Base-by-base conservation (phyloP, 768 basidiomycete genomes). In the Artomyces pyxidatus region DNA sequence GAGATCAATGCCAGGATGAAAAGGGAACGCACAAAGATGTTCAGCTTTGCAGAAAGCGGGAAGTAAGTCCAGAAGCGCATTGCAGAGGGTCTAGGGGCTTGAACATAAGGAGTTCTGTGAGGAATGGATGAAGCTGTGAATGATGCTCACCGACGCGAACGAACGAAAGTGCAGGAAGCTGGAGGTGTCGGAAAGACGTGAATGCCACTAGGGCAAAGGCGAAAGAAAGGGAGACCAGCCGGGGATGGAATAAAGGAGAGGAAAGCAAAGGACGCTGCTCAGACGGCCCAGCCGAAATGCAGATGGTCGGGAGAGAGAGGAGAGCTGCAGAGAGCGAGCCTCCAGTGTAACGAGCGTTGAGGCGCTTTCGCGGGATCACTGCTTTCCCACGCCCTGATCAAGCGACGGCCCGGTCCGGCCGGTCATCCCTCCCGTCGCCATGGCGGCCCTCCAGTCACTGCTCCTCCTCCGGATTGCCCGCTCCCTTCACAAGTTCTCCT, bases 181-280 rank as follows among this genome's bases (percentile, higher is more conserved):
- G 35, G 54, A 37, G 37, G 42, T 17, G 53, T 57, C 58, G 64
- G 43, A 55, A 50, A 52, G 50, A 42, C 54, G 61, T 55, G 55
- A 61, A 59, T 63, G 71, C 73, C 76, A 57, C 74, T 71, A 61
- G 74, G 73, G 74, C 71, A 56, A 51, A 52, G 52, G 54, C 50
- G 28, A 38, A 49, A 52, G 49, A 54, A 39, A 40, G 57, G 50
- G 53, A 44, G 61, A 37, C 56, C 52, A 60, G 61, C 59, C 62
- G 63, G 44, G 55, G 53, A 47, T 22, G 28, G 21, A 48, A 23
- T 47, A 22, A 32, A 48, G 26, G 37, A 46, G 45, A 50, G 49
- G 57, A 58, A 53, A 50, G 44, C 41, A 25, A 42, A 52, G 49
- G 44, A 45, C 52, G 43, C 38, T 41, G 42, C 12, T 12, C 47